Evolutionary conservation across 2,329 filamentous ascomycete genomes (phyloP).

Genomic region (Diaporthe longicolla): DNA sequence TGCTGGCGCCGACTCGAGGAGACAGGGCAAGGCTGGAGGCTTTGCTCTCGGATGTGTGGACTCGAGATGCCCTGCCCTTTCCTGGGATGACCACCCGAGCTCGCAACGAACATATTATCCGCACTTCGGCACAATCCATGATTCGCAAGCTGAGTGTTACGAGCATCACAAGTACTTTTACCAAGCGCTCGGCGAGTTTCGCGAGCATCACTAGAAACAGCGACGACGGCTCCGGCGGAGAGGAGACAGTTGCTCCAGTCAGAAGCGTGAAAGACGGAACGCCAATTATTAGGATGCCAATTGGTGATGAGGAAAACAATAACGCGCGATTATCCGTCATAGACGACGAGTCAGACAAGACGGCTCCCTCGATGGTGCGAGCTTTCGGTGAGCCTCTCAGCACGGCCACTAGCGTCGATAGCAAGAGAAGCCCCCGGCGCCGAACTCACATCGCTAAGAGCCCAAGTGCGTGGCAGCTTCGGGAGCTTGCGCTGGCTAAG

Average conservation of each 20-base stretch:
- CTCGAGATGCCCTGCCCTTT: slow-evolving; percentile 82
- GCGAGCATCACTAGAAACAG: slow-evolving; percentile 53
- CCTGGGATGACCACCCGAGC: slow-evolving; percentile 81
- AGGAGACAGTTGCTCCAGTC: neutral
- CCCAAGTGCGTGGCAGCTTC: slow-evolving; percentile 39
- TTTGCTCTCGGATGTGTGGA: slow-evolving; percentile 85
- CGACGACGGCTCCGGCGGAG: slow-evolving; percentile 49
- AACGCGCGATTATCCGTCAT: slow-evolving; percentile 32
- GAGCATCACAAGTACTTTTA: slow-evolving; percentile 83
- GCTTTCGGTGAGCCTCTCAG: neutral
- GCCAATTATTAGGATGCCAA: neutral
- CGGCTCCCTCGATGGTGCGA: slow-evolving; percentile 30
- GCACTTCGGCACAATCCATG: slow-evolving; percentile 85
- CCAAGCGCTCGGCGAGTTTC: slow-evolving; percentile 76
- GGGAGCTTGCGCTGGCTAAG: slow-evolving; percentile 22
- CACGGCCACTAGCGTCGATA: neutral
- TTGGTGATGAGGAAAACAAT: neutral
- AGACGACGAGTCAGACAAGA: slow-evolving; percentile 37
- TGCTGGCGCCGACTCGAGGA: slow-evolving; percentile 79
- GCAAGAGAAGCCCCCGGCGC: slow-evolving; percentile 10
- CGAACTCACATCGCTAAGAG: slow-evolving; percentile 40
- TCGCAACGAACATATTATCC: slow-evolving; percentile 79
- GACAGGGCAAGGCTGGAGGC: slow-evolving; percentile 85
- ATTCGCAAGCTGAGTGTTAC: slow-evolving; percentile 90
- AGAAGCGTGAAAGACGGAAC: neutral